Evolutionary conservation across 192 early-diverging fungal genomes (phyloP).

Genomic region (Mortierella claussenii): DNA sequence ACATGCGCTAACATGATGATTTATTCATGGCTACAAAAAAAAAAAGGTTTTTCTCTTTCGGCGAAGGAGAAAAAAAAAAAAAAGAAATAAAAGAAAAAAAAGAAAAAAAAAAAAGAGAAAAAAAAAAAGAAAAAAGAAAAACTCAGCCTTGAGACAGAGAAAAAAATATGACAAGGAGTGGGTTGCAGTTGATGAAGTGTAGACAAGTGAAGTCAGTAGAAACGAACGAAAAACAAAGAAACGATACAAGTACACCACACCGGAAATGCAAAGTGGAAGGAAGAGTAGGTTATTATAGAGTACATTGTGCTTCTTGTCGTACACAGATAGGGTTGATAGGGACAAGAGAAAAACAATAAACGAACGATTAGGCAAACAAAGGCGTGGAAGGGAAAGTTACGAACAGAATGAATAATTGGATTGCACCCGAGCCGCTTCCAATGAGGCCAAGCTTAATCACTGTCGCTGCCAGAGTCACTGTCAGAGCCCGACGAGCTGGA

Average conservation of each 20-base stretch:
- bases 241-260: conserved; percentile 42
- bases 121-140: too few relatives aligned
- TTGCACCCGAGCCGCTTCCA: background rate
- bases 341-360: conserved; percentile 2
- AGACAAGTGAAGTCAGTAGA: conserved; percentile 12
- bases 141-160: too few relatives aligned
- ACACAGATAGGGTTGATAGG: conserved; percentile 6
- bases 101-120: too few relatives aligned
- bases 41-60: too few relatives aligned
- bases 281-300: conserved; percentile 18
- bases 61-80: too few relatives aligned
- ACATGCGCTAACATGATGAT: too few relatives aligned
- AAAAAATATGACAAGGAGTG: too few relatives aligned
- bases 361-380: background rate
- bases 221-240: conserved; percentile 6
- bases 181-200: too few relatives aligned
- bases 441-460: conserved; percentile 31
- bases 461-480: conserved; percentile 79
- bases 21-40: too few relatives aligned
- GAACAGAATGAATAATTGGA: background rate
- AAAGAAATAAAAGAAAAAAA: too few relatives aligned
- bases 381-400: background rate
- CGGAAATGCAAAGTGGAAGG: conserved; percentile 7
- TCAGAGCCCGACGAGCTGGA: conserved; percentile 76
- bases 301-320: conserved; percentile 18